Conservation (phyloP, 1,284 basidiomycete species). For the Trichosporon sp. region DNA sequence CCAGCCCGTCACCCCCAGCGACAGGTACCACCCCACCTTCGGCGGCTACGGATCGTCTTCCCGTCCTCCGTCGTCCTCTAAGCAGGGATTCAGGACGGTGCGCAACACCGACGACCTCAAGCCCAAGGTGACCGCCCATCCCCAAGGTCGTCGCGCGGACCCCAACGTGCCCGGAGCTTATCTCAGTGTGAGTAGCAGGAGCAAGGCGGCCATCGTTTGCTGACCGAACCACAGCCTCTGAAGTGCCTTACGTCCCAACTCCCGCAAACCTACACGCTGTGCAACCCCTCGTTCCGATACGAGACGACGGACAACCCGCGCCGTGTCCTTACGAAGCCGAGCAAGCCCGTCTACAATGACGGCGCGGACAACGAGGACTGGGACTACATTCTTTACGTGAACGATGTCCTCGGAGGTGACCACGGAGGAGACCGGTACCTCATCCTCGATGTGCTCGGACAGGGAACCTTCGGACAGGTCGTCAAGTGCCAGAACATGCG, state of each 20-base stretch:
- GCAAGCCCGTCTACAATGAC: conserved; percentile 87
- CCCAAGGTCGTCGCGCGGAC: conserved; percentile 43
- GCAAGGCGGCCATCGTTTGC: background rate
- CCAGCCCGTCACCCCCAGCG: background rate
- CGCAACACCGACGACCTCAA: conserved; percentile 37
- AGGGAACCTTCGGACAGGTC: conserved; percentile 98
- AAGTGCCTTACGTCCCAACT: conserved; percentile 81
- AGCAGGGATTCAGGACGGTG: conserved; percentile 40
- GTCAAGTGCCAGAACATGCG: conserved; percentile 99
- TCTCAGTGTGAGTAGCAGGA: conserved; percentile 41
- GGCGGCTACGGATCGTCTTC: background rate
- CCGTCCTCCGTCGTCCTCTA: conserved; percentile 11
- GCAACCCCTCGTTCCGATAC: conserved; percentile 88
- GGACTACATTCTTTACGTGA: conserved; percentile 95
- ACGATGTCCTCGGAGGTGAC: conserved; percentile 87
- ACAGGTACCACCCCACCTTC: background rate
- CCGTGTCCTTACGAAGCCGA: conserved; percentile 90
- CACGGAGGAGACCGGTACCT: conserved; percentile 88
- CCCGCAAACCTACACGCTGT: conserved; percentile 81
- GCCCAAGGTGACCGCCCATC: conserved; percentile 33
- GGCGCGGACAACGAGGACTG: conserved; percentile 96
- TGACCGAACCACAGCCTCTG: conserved; percentile 59
- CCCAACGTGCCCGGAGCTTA: conserved; percentile 41
- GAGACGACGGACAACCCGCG: conserved; percentile 88
- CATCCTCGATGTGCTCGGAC: conserved; percentile 95